phyloP scores from a whole-genome alignment of 257 asterid genomes.

The Solanum megistacrolobum region DNA sequence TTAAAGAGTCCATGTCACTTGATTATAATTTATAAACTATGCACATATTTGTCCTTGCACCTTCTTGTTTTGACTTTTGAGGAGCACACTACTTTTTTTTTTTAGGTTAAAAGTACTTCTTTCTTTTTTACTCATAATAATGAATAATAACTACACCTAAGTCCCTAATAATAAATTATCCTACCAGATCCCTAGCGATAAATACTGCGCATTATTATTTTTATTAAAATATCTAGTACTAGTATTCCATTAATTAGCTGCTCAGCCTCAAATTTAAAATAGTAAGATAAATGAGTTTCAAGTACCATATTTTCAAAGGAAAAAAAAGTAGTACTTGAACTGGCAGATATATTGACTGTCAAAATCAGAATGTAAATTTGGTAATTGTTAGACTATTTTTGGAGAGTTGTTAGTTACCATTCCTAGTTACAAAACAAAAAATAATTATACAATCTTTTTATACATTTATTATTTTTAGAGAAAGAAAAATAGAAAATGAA shows the following conservation, averaged over 20 bases:
- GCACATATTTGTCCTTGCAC: neutral
- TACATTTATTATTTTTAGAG: neutral
- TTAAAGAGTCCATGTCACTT: neutral
- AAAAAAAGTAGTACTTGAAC: neutral
- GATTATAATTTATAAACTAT: neutral
- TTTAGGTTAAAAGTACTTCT: neutral
- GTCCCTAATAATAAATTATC: neutral
- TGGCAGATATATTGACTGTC: neutral
- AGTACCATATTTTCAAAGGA: neutral
- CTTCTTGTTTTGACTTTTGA: neutral
- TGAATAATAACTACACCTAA: neutral
- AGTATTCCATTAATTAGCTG: neutral
- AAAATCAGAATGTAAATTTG: neutral
- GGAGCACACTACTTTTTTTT: neutral
- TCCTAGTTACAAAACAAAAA: neutral
- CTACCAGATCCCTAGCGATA: neutral
- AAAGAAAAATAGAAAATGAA: neutral
- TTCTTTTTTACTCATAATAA: neutral
- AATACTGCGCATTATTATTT: neutral
- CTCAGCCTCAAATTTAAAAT: neutral
- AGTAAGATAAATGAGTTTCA: neutral
- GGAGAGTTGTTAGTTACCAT: neutral
- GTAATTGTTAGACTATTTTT: neutral
- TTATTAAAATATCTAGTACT: neutral
- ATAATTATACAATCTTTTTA: neutral